Percentiles rank a stretch among this genome's conserved stretches.
phyloP scores from a whole-genome alignment of 129 eudicot species.

The Chrysanthemum seticuspe region DNA sequence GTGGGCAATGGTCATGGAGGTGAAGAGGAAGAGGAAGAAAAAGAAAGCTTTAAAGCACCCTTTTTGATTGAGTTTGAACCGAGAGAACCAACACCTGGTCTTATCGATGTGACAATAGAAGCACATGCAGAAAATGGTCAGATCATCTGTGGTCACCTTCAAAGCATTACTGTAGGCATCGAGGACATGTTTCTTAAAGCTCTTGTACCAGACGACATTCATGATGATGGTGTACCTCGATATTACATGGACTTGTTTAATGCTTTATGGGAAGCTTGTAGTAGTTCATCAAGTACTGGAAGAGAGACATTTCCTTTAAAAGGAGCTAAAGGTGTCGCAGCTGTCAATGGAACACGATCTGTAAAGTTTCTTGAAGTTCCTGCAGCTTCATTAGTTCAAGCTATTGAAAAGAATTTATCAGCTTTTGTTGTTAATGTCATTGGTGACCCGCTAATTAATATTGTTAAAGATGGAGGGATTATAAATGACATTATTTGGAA shows the following conservation, averaged over 20 bases:
- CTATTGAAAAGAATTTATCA: constrained; percentile 64
- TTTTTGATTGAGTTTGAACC: constrained; percentile 79
- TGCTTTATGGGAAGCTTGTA: constrained; percentile 95
- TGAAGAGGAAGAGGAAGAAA: constrained; percentile 38
- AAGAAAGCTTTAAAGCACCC: constrained; percentile 47
- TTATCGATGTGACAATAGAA: constrained; percentile 72
- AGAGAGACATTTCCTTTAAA: constrained; percentile 73
- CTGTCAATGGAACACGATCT: constrained; percentile 81
- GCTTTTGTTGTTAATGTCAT: constrained; percentile 76
- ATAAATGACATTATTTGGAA: constrained; percentile 54
- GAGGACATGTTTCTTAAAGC: constrained; percentile 95
- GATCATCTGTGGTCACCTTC: constrained; percentile 71
- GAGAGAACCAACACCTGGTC: constrained; percentile 86
- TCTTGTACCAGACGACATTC: constrained; percentile 58
- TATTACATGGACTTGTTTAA: constrained; percentile 61
- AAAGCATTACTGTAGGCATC: constrained; percentile 69
- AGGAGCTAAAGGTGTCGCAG: constrained; percentile 86
- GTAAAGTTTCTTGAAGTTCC: constrained; percentile 89
- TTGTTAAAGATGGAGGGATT: constrained; percentile 67
- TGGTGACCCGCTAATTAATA: constrained; percentile 67
- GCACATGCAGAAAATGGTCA: constrained; percentile 82
- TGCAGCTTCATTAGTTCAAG: constrained; percentile 50
- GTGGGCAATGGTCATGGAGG: constrained; percentile 43
- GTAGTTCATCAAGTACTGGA: constrained; percentile 80
- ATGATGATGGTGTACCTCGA: constrained; percentile 38